Evolutionary conservation across 352 stramenopile genomes (phyloP), one percentile per base, ranked within the genome.

Genomic region (Phytophthora europaea): DNA sequence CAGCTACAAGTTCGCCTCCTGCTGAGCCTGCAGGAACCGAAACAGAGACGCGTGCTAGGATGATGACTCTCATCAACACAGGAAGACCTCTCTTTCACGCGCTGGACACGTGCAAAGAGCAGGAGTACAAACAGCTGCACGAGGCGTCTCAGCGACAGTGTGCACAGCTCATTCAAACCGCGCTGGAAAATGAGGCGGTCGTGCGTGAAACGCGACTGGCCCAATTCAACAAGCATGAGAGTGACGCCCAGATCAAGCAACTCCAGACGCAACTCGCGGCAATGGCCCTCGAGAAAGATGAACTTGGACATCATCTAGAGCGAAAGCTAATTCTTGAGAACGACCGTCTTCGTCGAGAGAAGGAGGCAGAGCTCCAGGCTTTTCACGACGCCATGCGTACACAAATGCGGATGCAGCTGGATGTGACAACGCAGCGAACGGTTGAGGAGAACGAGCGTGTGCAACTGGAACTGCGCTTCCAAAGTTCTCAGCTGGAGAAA

Each of bases 361-460:
- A 90, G 58, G 79, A 89, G 13, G 67, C 60, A 0, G 84, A 87
- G 28, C 63, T 92, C 0, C 61, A 67, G 18, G 76, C 74, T 23
- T 83, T 79, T 28, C 67, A 89, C 45, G 73, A 86, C 0, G 55
- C 67, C 0, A 90, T 92, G 84, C 75, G 75, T 3, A 82, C 72
- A 22, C 80, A 87, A 43, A 81, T 92, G 74, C 75, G 70, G 0
- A 79, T 73, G 54, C 84, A 92, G n/a, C 34, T 93, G 20, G 84
- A 92, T 55, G 61, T 81, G 4, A 92, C 82, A 1, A 92, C 84
- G 6, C 82, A 88, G 40, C 84, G 81, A 36, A 90, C 84, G 15
- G 85, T 92, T 22, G 80, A 87, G 54, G 86, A 93, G 56, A 93
- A 93, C 52, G 79, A 85, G 33, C 70, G 79, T 2, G 80, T 92